Evolutionary conservation across 208 protist species (phyloP), one percentile per base, ranked within the genome.

Genomic region (Strigomonas culicis): DNA sequence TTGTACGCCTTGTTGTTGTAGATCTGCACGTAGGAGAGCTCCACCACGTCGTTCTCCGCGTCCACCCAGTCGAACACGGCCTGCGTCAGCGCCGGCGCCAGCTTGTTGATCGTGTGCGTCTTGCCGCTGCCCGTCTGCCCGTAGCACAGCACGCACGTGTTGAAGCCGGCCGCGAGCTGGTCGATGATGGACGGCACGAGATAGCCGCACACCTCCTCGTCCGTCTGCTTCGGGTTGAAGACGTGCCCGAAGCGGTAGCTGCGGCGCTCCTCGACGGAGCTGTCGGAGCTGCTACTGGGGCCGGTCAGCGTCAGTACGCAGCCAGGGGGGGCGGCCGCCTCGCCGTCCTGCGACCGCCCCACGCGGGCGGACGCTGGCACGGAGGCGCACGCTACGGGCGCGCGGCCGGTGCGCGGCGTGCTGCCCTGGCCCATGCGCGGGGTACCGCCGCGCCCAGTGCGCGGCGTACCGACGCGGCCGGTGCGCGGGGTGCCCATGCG

Each of bases 1-100:
- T 89, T 78, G 71, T 94, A 91, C 32, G 82, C 76, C 50, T 70
- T 72, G 68, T 91, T 82, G 41, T 84, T 81, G 72, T 88, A 77
- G 10, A 94, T 84, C 55, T 91, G 81, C 57, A 94, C 80, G 72
- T 84, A 90, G 24, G 81, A 91, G 22, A 94, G 49, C 67, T 90
- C 83, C 50, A 94, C 72, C 47, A 88, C 70, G 39, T 89, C 82
- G 41, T 80, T 75, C 31, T 72, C 41, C 0, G 32, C 31, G 60
- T 82, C 74, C n/a, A 82, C 28, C 49, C 46, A 59, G 46, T 71
- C 66, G 64, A 90, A 89, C 7, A 94, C 19, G 28, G 74, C 68
- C 13, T 66, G 8, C 8, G 77, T 59, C 43, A 94, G 59, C 6
- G 70, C 77, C 1, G 76, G 79, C 17, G 68, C 77, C 30, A 94